Percentiles rank a stretch among this genome's conserved stretches.
Conservation (phyloP, 306 rosid species). For the Acacia acuminata region DNA sequence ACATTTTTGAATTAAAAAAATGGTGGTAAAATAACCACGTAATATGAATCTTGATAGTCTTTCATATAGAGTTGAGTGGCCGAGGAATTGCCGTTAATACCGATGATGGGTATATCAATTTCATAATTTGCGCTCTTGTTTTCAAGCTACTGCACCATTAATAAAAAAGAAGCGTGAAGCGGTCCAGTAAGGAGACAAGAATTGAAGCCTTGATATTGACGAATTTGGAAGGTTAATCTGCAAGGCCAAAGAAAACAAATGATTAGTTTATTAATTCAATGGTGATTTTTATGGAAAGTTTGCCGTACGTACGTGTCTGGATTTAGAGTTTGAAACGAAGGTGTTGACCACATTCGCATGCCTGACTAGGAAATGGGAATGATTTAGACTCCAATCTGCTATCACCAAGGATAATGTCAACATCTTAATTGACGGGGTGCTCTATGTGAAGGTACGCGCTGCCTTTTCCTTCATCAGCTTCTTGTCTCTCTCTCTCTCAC, state of each 20-base stretch:
- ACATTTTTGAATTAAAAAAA: not conserved
- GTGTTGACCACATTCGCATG: not conserved
- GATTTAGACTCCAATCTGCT: constrained; percentile 66
- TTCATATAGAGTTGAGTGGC: not conserved
- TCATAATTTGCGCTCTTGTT: no score
- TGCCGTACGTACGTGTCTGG: not conserved
- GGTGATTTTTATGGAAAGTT: not conserved
- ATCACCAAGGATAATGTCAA: constrained; percentile 89
- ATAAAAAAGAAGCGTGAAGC: not conserved
- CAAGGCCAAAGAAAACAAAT: not conserved
- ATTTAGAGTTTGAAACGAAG: not conserved
- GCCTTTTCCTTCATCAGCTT: not conserved
- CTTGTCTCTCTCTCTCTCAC: not conserved
- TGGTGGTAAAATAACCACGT: not conserved
- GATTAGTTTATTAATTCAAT: not conserved
- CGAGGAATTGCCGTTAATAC: not conserved
- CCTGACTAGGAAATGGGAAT: not conserved
- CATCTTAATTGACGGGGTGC: constrained; percentile 87
- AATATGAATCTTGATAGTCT: not conserved
- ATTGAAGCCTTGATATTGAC: constrained; percentile 36
- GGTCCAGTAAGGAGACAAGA: not conserved
- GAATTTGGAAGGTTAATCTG: constrained; percentile 25
- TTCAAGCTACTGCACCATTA: not conserved
- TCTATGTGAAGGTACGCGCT: constrained; percentile 70
- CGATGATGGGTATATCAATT: not conserved